A percentile compares a stretch with the other conserved stretches of the same genome.
phyloP scores from a whole-genome alignment of 345 rosid genomes.

The Populus pruinosa region DNA sequence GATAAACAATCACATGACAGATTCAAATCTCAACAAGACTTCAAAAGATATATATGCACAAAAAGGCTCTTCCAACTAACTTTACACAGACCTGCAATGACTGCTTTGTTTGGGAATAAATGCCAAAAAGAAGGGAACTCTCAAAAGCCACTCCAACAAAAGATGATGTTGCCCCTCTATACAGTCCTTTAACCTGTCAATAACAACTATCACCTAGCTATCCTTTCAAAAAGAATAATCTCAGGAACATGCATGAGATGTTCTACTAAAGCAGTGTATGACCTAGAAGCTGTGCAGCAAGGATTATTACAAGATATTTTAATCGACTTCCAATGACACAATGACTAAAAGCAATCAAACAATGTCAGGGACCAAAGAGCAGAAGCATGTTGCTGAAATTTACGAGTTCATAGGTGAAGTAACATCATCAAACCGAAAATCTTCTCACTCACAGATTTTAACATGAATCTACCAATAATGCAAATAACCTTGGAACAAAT shows the following conservation, averaged over 20 bases:
- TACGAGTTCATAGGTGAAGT: not conserved
- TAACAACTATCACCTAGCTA: constrained; percentile 9
- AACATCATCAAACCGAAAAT: not conserved
- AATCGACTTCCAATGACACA: not conserved
- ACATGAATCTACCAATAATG: not conserved
- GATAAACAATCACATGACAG: not conserved
- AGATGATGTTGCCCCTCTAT: constrained; percentile 84
- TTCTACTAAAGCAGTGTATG: not conserved
- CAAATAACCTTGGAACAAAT: constrained; percentile 1
- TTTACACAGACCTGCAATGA: constrained; percentile 52
- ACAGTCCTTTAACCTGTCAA: constrained; percentile 79
- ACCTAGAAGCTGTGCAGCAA: not conserved
- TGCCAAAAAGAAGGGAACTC: constrained; percentile 85
- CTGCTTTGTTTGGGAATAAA: constrained; percentile 91
- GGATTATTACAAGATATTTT: not conserved
- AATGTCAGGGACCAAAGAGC: not conserved
- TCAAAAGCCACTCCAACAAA: constrained; percentile 88
- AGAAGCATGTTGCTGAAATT: not conserved
- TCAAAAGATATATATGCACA: not conserved
- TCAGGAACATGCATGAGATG: not conserved
- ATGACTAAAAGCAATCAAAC: not conserved
- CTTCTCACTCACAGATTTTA: not conserved
- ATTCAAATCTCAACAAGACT: not conserved
- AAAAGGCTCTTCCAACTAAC: constrained; percentile 9
- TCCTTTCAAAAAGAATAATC: not conserved